Evolutionary conservation across 306 rosid species (phyloP), one percentile per base, ranked within the genome.

Genomic region (Prunus kanzakura): DNA sequence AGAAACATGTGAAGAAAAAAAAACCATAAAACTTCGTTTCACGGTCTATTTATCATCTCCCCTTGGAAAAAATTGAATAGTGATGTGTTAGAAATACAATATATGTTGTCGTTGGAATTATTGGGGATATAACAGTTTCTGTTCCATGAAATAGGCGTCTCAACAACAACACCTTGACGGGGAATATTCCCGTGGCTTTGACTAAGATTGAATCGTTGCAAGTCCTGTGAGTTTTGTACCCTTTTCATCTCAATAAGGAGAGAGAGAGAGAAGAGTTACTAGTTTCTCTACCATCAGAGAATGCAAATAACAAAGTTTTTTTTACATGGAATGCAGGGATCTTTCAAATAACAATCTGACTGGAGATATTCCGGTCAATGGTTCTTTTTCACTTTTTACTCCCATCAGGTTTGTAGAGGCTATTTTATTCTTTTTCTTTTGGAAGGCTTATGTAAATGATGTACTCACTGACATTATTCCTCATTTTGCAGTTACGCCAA

Each of bases 341-440:
- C 90, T 96, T 79, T 96, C 98, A 72, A 86, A 81, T 86, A 96
- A 96, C 76, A 3, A 15, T 0, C 86, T 96, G 73, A 77, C 55
- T 23, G 99, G 99, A 80, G 76, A 67, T 1, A 52, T 81, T 71
- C 99, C 98, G 3, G 78, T 83, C 76, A 86, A 84, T 67, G 99
- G 99, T 79, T 92, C 99, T 55, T 96, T 96, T 88, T 82, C 90
- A 46, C 72, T 84, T 49, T 92, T 96, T 87, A 92, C 98, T 76
- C 96, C 97, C 43, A 88, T 88, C 93, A 96, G 98, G 99, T 96
- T 69, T 72, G 62, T 83, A 64, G 56, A 79, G 60, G 41, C 29
- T 51, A 27, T 27, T 58, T 82, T 55, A n/a, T 52, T 71, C 64
- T 8, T 69, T 56, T 64, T 64, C 30, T 49, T 30, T 67, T 25